phyloP scores from a whole-genome alignment of 768 basidiomycete species.

The Hysterangium stoloniferum region DNA sequence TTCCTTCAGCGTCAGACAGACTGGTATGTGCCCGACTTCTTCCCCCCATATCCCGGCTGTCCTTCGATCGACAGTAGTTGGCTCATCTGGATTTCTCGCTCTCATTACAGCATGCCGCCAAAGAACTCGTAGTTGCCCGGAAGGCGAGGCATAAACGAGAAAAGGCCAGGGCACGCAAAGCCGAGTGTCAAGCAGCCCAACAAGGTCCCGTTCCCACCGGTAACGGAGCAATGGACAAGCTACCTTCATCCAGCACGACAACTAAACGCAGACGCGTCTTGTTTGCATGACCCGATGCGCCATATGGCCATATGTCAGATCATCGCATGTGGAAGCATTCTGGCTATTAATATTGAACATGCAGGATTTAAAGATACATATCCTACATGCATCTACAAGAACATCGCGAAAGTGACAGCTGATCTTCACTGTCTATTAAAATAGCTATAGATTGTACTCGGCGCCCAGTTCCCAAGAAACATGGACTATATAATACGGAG shows the following conservation, averaged over 20 bases:
- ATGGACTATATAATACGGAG: too few relatives aligned
- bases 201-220: neutral
- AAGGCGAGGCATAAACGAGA: conserved; percentile 7
- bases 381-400: too few relatives aligned
- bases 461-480: too few relatives aligned
- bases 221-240: neutral
- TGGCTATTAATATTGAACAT: too few relatives aligned
- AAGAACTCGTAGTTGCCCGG: conserved; percentile 6
- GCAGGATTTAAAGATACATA: too few relatives aligned
- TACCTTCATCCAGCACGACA: neutral
- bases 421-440: too few relatives aligned
- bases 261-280: conserved; percentile 1
- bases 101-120: conserved; percentile 5
- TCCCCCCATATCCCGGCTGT: too few relatives aligned
- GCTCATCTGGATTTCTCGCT: neutral
- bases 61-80: neutral
- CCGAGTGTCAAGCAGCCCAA: neutral
- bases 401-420: too few relatives aligned
- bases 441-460: too few relatives aligned
- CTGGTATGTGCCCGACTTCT: conserved; percentile 1
- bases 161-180: conserved; percentile 10
- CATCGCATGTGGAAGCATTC: neutral
- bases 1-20: conserved; percentile 1
- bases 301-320: neutral
- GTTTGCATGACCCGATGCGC: conserved; percentile 2